Evolutionary conservation across 2,329 filamentous ascomycete species (phyloP), one percentile per base, ranked within the genome.

Genomic region (Acarospora socialis): DNA sequence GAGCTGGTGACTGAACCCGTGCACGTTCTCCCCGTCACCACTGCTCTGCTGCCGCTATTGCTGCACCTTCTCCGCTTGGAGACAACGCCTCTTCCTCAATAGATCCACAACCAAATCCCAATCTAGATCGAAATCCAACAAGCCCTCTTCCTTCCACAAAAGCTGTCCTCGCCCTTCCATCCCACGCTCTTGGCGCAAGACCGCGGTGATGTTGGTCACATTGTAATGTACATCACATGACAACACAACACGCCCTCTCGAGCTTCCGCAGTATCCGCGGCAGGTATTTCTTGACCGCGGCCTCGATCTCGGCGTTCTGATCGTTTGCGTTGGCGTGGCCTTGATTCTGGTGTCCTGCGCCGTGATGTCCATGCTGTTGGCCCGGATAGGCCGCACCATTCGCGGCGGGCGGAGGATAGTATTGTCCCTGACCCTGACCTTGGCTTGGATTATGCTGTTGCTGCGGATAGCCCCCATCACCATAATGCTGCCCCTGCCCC

Each of bases 161-260:
- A n/a, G n/a, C n/a, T n/a, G n/a, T n/a, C n/a, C n/a, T n/a, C n/a
- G n/a, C n/a, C n/a, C n/a, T n/a, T n/a, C n/a, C n/a, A n/a, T n/a
- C n/a, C n/a, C n/a, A n/a, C n/a, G n/a, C n/a, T n/a, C n/a, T n/a
- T n/a, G n/a, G n/a, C n/a, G n/a, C n/a, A n/a, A n/a, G n/a, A n/a
- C n/a, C n/a, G n/a, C 12, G 23, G 16, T 13, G 5, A 25, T 25
- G 23, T 15, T 13, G 12, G 8, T 25, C 8, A 25, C 23, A 13
- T 6, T 25, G 12, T 15, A 10, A 25, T 15, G 13, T 36, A 28
- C 7, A 10, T 60, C 61, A 87, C 80, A 86, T 86, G 46, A 87
- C 70, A 22, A 71, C 60, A 60, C 80, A 86, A 56, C 79, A 86
- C 36, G 59, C 60, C 54, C 73, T 73, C 52, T 74, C 73, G 51